These are phyloP conservation scores for Phytophthora vignae DNA, from an alignment of 352 stramenopile species.

Conservation along the genomic window DNA sequence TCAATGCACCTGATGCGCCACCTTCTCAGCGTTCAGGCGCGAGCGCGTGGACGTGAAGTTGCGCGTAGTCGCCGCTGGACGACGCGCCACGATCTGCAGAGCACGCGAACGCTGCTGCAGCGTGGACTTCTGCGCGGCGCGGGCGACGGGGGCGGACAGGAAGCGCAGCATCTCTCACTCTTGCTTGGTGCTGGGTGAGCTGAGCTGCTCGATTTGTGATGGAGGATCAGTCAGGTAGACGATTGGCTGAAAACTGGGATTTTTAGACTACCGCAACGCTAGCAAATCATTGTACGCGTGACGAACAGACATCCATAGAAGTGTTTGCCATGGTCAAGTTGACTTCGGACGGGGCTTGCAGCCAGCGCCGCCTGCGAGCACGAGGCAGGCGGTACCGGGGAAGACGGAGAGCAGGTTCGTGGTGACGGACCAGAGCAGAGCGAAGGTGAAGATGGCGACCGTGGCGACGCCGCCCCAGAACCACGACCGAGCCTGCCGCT, in stretches of 20 bases:
- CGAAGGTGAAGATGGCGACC: constrained; percentile 49
- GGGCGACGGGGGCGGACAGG: constrained; percentile 28
- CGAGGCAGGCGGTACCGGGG: constrained; percentile 56
- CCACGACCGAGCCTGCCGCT: constrained; percentile 40
- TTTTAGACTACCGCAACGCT: constrained; percentile 2
- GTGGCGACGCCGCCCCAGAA: constrained; percentile 46
- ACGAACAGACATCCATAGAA: constrained; percentile 17
- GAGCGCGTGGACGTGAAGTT: constrained; percentile 57
- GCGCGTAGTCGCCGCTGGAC: constrained; percentile 26
- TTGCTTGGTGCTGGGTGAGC: neutral
- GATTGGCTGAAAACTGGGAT: constrained; percentile 28
- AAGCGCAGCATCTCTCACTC: constrained; percentile 46
- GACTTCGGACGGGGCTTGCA: constrained; percentile 34
- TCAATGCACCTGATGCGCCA: constrained; percentile 11
- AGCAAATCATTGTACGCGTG: neutral
- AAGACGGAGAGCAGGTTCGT: constrained; percentile 75
- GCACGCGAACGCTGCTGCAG: constrained; percentile 30
- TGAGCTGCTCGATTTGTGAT: constrained; percentile 22
- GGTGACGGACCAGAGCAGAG: constrained; percentile 61
- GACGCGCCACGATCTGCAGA: constrained; percentile 34
- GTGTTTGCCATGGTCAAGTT: constrained; percentile 26
- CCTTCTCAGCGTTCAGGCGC: constrained; percentile 67
- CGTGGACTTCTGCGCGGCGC: constrained; percentile 34
- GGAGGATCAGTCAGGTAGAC: constrained; percentile 7
- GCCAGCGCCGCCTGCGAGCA: constrained; percentile 61